These are phyloP conservation scores for Nectriaceae sp. DNA, from an alignment of 2,329 filamentous ascomycete genomes.

Conservation along the genomic window DNA sequence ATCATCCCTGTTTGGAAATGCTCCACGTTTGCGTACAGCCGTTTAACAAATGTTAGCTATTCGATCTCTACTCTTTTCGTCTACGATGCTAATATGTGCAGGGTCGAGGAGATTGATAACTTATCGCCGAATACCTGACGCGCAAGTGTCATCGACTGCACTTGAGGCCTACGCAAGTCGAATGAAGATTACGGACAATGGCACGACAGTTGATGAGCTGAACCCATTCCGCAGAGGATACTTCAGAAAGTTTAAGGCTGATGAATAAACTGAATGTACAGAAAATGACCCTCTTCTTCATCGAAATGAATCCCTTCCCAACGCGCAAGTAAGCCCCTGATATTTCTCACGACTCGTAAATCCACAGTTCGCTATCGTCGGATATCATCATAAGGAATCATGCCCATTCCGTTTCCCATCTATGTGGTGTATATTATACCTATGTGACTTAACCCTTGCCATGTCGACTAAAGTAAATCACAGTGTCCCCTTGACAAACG, in stretches of 20 bases:
- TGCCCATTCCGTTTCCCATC: conserved; percentile 22
- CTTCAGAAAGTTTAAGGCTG: conserved; percentile 54
- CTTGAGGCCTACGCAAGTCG: conserved; percentile 38
- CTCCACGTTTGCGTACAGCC: conserved; percentile 78
- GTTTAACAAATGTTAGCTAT: conserved; percentile 81
- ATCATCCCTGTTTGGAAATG: conserved; percentile 73
- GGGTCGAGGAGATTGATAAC: conserved; percentile 89
- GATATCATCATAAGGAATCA: conserved; percentile 20
- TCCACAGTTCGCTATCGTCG: conserved; percentile 13
- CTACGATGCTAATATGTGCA: conserved; percentile 36
- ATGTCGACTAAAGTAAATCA: conserved; percentile 11
- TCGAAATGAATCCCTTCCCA: conserved; percentile 25
- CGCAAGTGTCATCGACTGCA: conserved; percentile 48
- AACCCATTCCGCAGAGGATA: conserved; percentile 63
- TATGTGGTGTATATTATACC: conserved; percentile 20
- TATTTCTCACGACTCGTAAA: conserved; percentile 18
- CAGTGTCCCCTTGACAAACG: background rate
- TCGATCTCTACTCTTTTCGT: background rate
- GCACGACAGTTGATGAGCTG: conserved; percentile 58
- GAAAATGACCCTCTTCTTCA: conserved; percentile 20
- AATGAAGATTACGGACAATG: conserved; percentile 34
- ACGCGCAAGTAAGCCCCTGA: conserved; percentile 15
- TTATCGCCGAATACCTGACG: conserved; percentile 71
- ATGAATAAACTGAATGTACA: conserved; percentile 28
- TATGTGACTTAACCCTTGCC: conserved; percentile 1